A percentile compares a stretch with the other conserved stretches of the same genome.
These are phyloP conservation scores for Dactylonectria estremocensis DNA, from an alignment of 2,329 filamentous ascomycete species.

Conservation along the genomic window DNA sequence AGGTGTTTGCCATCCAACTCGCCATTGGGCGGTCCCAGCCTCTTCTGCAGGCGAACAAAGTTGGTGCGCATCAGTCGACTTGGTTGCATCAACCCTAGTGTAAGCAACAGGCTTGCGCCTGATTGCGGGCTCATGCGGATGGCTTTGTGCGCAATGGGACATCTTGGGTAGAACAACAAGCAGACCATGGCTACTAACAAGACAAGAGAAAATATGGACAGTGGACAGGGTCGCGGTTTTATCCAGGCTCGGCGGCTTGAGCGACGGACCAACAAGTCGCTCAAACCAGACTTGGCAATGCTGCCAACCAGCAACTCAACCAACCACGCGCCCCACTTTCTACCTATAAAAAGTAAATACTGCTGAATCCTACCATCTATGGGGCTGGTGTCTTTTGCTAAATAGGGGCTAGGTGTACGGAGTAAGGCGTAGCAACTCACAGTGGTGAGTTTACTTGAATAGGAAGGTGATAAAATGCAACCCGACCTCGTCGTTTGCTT, in stretches of 20 bases:
- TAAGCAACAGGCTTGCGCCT: neutral
- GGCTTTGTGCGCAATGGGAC: neutral
- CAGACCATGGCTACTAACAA: neutral
- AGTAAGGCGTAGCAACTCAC: no score
- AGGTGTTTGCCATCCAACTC: neutral
- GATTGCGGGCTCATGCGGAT: neutral
- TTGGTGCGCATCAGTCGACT: neutral
- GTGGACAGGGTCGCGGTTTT: neutral
- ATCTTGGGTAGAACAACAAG: neutral
- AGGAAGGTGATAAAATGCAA: no score
- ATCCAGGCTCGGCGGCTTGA: neutral
- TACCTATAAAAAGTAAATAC: no score
- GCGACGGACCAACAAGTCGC: neutral
- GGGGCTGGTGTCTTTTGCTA: no score
- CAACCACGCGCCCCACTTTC: no score
- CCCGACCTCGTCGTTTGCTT: no score
- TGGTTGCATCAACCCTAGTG: neutral
- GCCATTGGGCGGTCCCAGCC: conserved; percentile 1
- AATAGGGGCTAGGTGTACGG: no score
- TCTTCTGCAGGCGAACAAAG: neutral
- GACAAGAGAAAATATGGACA: neutral
- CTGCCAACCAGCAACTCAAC: neutral
- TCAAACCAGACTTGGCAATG: neutral
- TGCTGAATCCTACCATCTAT: no score
- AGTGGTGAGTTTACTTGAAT: no score